A percentile compares a stretch with the other conserved stretches of the same genome.
Conservation (phyloP, 2,329 filamentous ascomycete species). For the Colletotrichum eleusines region DNA sequence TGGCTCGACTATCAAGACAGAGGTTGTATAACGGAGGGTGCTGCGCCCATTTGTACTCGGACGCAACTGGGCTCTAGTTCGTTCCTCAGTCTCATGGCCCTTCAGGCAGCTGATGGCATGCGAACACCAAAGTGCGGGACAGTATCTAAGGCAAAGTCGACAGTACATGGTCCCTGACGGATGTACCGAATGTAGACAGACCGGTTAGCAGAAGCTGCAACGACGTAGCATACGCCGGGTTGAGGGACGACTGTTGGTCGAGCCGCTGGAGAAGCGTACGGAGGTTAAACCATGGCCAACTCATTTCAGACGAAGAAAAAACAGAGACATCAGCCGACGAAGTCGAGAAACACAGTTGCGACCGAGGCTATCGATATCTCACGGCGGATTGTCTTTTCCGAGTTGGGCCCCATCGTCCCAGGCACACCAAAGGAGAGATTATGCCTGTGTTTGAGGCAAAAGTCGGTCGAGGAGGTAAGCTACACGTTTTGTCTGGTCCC, state of each 20-base stretch:
- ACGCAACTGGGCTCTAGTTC: not conserved
- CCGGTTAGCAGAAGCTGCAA: constrained; percentile 7
- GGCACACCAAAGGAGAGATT: not conserved
- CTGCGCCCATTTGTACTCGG: not conserved
- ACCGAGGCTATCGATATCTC: not conserved
- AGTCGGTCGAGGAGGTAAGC: not conserved
- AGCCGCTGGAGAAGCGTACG: constrained; percentile 11
- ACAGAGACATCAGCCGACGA: not conserved
- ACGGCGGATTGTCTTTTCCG: not conserved
- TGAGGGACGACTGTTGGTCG: constrained; percentile 2
- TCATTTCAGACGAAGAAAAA: constrained; percentile 19
- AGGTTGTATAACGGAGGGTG: not conserved
- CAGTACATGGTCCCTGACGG: not conserved
- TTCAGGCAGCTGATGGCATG: not conserved
- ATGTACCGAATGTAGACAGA: too few species aligned
- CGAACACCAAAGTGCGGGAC: not conserved
- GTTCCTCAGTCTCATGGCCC: not conserved
- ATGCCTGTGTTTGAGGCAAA: not conserved
- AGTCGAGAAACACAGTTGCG: not conserved
- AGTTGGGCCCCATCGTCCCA: not conserved
- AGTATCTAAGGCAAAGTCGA: not conserved
- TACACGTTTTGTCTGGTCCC: not conserved
- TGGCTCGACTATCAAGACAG: not conserved
- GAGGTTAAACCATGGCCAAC: not conserved
- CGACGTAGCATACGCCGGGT: not conserved